phyloP scores from a whole-genome alignment of 352 stramenopile genomes.

The Phytophthora pseudosyringae region DNA sequence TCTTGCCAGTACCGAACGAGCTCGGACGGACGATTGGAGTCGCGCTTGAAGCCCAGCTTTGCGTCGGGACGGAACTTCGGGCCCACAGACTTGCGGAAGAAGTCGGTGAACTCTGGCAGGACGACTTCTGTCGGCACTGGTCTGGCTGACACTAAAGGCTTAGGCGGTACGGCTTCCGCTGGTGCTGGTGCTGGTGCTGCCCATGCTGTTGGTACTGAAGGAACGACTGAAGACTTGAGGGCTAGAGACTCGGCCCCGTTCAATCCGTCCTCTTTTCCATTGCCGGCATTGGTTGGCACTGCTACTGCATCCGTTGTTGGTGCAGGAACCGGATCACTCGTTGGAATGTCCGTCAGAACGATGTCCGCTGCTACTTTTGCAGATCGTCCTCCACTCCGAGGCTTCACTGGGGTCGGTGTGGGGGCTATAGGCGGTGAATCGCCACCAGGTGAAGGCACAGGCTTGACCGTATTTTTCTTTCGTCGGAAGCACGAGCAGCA shows the following conservation, averaged over 20 bases:
- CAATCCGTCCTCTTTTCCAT: slow-evolving; percentile 28
- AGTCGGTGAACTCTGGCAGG: slow-evolving; percentile 74
- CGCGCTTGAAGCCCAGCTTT: slow-evolving; percentile 65
- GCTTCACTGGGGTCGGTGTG: background rate
- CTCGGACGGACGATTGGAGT: slow-evolving; percentile 43
- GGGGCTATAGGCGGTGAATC: background rate
- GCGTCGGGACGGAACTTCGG: slow-evolving; percentile 51
- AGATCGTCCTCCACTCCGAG: slow-evolving; percentile 21
- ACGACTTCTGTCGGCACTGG: slow-evolving; percentile 32
- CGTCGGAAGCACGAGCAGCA: slow-evolving; percentile 30
- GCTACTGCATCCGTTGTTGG: slow-evolving; percentile 1
- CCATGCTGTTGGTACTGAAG: slow-evolving; percentile 15
- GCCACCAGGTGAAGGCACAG: background rate
- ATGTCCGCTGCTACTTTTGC: slow-evolving; percentile 55
- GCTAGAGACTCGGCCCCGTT: slow-evolving; percentile 22
- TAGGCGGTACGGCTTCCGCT: slow-evolving; percentile 2
- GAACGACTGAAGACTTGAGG: slow-evolving; percentile 17
- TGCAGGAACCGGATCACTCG: slow-evolving; percentile 3
- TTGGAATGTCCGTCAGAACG: slow-evolving; percentile 20
- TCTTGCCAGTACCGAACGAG: slow-evolving; percentile 74
- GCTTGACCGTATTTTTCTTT: slow-evolving; percentile 30
- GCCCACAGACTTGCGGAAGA: slow-evolving; percentile 66
- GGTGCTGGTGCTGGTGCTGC: background rate
- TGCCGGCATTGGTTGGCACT: background rate
- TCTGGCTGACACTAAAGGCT: slow-evolving; percentile 13